Evolutionary conservation across 176 grass and related monocot genomes (phyloP), one percentile per base, ranked within the genome.

Genomic region (Pontederia crassipes): DNA sequence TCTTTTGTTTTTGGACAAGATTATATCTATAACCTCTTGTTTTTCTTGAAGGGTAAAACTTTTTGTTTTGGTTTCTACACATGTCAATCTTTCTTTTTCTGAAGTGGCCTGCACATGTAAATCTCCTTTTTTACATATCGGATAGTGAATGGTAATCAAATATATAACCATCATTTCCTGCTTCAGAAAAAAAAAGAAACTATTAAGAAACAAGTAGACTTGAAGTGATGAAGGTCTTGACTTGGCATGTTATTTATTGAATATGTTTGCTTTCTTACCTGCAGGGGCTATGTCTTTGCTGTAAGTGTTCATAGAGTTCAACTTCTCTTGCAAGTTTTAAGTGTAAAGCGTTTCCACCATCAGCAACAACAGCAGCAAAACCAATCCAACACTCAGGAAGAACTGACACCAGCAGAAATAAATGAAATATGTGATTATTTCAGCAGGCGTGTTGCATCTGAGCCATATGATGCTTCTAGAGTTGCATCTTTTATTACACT

Each of bases 401-500:
- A 98, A 71, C 77, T 98, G 47, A 61, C 88, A 51, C 50, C 74
- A 10, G 28, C 58, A 46, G 94, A 98, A 75, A 98, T 98, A 45
- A 93, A 83, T 10, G 94, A 98, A 76, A 98, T 98, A 71, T 98
- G 94, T 0, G 94, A 98, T 48, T 98, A 98, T 61, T 98, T 98
- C 45, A 98, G 94, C 58, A 87, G 94, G 46, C 84, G 94, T 57
- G 94, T 98, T 61, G 88, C 88, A 16, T 98, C 88, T 14, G 94
- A 98, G 77, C 94, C 94, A 32, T 98, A 98, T 27, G 94, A 98
- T 81, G 88, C 88, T 69, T 98, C 94, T 10, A 80, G 94, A 28
- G 88, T 98, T 75, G 94, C 94, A 73, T 98, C 94, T 13, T 98
- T 98, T 63, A 98, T 98, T 68, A 98, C 94, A 55, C 79, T 98